These are phyloP conservation scores for Herpomyces periplanetae DNA, from an alignment of 2,329 filamentous ascomycete genomes.

Conservation along the genomic window DNA sequence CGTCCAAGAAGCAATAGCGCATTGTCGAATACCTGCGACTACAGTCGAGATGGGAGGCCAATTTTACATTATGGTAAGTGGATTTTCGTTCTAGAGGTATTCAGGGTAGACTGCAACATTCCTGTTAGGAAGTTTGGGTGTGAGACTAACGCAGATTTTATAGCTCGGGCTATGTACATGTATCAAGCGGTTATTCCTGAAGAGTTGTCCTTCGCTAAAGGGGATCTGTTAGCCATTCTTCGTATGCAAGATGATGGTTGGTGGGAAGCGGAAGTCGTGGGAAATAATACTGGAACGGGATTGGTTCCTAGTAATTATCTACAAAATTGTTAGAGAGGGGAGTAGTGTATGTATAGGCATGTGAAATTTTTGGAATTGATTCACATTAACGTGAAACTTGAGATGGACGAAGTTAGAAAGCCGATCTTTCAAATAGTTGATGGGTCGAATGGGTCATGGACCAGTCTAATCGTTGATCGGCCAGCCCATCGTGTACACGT, in stretches of 20 bases:
- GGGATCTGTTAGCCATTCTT: conserved; percentile 54
- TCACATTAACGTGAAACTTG: too few species aligned
- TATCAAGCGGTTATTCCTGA: conserved; percentile 84
- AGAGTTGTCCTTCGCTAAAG: conserved; percentile 66
- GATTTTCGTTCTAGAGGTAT: background rate
- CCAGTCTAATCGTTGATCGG: too few species aligned
- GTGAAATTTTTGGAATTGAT: too few species aligned
- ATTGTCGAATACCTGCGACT: too few species aligned
- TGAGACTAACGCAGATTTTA: conserved; percentile 4
- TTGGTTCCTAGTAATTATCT: conserved; percentile 26
- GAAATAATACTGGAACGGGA: conserved; percentile 14
- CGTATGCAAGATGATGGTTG: conserved; percentile 85
- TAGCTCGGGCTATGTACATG: conserved; percentile 70
- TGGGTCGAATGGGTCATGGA: too few species aligned
- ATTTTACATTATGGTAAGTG: conserved; percentile 76
- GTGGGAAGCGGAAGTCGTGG: conserved; percentile 90
- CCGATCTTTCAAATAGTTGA: too few species aligned
- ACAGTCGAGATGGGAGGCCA: conserved; percentile 44
- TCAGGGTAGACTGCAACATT: conserved; percentile 1
- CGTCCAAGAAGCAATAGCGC: conserved; percentile 11
- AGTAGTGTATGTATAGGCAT: too few species aligned
- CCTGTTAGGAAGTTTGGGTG: conserved; percentile 1
- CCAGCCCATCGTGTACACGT: too few species aligned
- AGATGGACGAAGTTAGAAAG: too few species aligned
- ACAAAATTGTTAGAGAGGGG: conserved; percentile 1